A percentile compares a stretch with the other conserved stretches of the same genome.
phyloP scores from a whole-genome alignment of 1,139 yeast species.

The Suhomyces yuchorum region DNA sequence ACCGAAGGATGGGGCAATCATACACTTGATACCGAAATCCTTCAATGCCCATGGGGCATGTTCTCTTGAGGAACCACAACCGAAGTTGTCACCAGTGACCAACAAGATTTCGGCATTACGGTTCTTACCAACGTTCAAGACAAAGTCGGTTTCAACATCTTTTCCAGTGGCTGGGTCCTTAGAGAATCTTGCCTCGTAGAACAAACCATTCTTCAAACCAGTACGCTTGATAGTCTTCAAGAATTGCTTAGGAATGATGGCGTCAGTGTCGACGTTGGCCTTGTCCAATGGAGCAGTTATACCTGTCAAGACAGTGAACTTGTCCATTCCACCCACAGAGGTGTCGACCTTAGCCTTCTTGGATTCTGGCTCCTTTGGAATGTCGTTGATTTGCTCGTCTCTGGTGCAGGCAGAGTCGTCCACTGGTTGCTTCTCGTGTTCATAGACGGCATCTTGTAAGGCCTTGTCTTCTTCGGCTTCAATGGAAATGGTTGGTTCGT shows the following conservation, averaged over 20 bases:
- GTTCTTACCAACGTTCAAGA: conserved; percentile 83
- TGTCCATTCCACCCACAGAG: conserved; percentile 60
- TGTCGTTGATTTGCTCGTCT: conserved; percentile 57
- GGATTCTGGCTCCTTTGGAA: conserved; percentile 49
- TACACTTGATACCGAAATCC: conserved; percentile 93
- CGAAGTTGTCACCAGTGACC: conserved; percentile 95
- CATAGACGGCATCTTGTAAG: conserved; percentile 68
- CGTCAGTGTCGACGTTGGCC: conserved; percentile 97
- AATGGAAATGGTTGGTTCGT: conserved; percentile 62
- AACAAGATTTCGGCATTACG: conserved; percentile 77
- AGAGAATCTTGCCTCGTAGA: conserved; percentile 82
- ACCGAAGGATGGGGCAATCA: conserved; percentile 97
- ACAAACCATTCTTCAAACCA: conserved; percentile 83
- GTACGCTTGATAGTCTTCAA: conserved; percentile 96
- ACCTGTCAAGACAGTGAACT: conserved; percentile 75
- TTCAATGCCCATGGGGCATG: conserved; percentile 99
- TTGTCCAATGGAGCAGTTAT: conserved; percentile 91
- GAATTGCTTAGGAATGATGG: conserved; percentile 97
- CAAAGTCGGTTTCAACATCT: conserved; percentile 82
- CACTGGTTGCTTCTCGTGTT: conserved; percentile 64
- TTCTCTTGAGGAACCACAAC: conserved; percentile 98
- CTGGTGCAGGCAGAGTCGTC: conserved; percentile 36
- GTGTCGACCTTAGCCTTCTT: conserved; percentile 32
- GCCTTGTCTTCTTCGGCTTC: conserved; percentile 59
- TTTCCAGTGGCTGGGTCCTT: conserved; percentile 68